Evolutionary conservation across 2,329 filamentous ascomycete species (phyloP).

Genomic region (Cytospora piceicola): DNA sequence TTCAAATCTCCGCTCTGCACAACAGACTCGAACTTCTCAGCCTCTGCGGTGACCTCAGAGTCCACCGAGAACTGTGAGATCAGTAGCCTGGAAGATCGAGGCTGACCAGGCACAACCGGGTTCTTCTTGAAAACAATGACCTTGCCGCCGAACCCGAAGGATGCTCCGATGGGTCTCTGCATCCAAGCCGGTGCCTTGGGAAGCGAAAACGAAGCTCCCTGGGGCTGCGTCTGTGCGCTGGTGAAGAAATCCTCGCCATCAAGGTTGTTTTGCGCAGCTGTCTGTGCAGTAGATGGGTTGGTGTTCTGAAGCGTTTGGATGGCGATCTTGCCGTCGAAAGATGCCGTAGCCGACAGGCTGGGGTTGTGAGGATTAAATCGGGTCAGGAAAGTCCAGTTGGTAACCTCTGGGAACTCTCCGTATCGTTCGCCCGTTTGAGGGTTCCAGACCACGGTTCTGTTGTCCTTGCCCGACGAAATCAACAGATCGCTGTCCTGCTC

Average conservation of each 20-base stretch:
- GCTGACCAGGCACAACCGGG: slow-evolving; percentile 63
- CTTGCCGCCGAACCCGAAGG: slow-evolving; percentile 96
- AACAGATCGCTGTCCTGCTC: slow-evolving; percentile 85
- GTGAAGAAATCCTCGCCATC: slow-evolving; percentile 97
- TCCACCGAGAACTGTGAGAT: slow-evolving; percentile 92
- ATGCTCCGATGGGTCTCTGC: slow-evolving; percentile 79
- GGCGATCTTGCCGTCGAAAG: slow-evolving; percentile 95
- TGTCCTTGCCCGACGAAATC: slow-evolving; percentile 95
- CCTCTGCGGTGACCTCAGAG: slow-evolving; percentile 79
- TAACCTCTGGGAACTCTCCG: slow-evolving; percentile 94
- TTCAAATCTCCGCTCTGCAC: slow-evolving; percentile 77
- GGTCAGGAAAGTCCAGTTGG: slow-evolving; percentile 99
- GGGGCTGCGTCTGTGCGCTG: slow-evolving; percentile 87
- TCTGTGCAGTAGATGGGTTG: slow-evolving; percentile 73
- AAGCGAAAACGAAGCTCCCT: slow-evolving; percentile 86
- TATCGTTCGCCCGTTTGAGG: slow-evolving; percentile 85
- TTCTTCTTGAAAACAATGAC: slow-evolving; percentile 74
- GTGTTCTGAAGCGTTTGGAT: slow-evolving; percentile 95
- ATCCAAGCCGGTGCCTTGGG: slow-evolving; percentile 88
- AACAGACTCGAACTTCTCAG: slow-evolving; percentile 83
- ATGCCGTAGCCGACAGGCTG: slow-evolving; percentile 88
- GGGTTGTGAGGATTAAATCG: slow-evolving; percentile 94
- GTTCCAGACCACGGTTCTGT: slow-evolving; percentile 94
- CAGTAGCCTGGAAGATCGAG: slow-evolving; percentile 72
- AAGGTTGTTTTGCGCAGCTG: slow-evolving; percentile 67